Evolutionary conservation across 2,329 filamentous ascomycete species (phyloP), one percentile per base, ranked within the genome.

Genomic region (Cordyceps fumosorosea): DNA sequence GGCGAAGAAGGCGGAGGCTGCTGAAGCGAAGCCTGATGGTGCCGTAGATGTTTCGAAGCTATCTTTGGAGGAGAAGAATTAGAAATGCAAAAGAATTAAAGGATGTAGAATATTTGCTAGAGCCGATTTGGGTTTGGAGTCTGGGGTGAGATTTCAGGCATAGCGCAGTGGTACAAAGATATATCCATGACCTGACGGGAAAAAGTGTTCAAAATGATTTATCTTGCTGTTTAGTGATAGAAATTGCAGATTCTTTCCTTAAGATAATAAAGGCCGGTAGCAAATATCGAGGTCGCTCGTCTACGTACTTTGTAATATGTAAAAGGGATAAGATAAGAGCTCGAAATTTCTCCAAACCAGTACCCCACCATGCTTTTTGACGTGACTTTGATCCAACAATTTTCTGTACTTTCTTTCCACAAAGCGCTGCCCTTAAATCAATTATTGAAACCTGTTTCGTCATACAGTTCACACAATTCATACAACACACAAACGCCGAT

Each of bases 1-100:
- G 67, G 75, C 75, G 18, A 77, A 74, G 68, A 77, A 77, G 65
- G 74, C 72, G 40, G 69, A 69, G 62, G 67, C 68, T 3, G 66
- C 65, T 20, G 69, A 73, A 2, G 24, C 34, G 48, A 57, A 62
- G 54, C 14, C 51, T 6, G 22, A 55, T 16, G 59, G 5, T 11
- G 16, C 60, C 5, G 54, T 37, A 20, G 60, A 57, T 37, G 40
- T 62, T 29, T 42, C 60, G 5, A 62, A 62, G 47, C 20, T 62
- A 14, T 47, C 54, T 22, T 32, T 62, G 24, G 60, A 62, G 20
- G 60, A 58, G 11, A 58, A 58, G 40, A 62, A 62, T 47, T 62
- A 53, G 34, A 42, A 29, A 18, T 5, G 3, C 26, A 42, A 18
- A 18, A 18, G 40, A 29, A 29, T 5, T n/a, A 12, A 14, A 12